These are phyloP conservation scores for Trichoderma asperelloides DNA, from an alignment of 495 filamentous ascomycete genomes.

Conservation along the genomic window DNA sequence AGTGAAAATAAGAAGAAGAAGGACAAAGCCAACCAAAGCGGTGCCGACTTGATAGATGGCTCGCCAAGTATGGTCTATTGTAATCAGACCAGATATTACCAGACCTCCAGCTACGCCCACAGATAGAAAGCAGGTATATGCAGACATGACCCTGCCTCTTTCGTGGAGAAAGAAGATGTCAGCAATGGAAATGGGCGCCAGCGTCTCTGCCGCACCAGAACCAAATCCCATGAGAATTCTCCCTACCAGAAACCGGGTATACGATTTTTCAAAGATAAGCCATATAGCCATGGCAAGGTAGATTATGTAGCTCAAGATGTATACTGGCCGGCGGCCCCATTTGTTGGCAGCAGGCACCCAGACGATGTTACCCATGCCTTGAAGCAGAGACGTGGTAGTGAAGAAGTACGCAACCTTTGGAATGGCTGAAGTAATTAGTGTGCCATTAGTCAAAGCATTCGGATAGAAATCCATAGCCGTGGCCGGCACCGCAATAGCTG, in stretches of 20 bases:
- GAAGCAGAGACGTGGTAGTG: slow-evolving; percentile 39
- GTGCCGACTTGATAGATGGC: slow-evolving; percentile 42
- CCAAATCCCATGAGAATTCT: slow-evolving; percentile 43
- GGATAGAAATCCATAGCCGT: slow-evolving; percentile 41
- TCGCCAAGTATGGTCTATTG: slow-evolving; percentile 39
- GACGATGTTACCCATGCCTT: slow-evolving; percentile 43
- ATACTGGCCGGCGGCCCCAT: slow-evolving; percentile 46
- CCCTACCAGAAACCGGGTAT: slow-evolving; percentile 33
- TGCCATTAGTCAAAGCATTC: slow-evolving; percentile 13
- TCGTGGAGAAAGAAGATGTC: slow-evolving; percentile 54
- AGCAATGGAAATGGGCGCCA: slow-evolving; percentile 43
- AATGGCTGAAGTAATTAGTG: slow-evolving; percentile 24
- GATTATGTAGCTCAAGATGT: slow-evolving; percentile 37
- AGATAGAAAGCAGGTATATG: slow-evolving; percentile 41
- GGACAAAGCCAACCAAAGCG: slow-evolving; percentile 34
- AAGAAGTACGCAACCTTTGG: slow-evolving; percentile 44
- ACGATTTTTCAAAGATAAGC: slow-evolving; percentile 35
- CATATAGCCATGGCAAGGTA: slow-evolving; percentile 37
- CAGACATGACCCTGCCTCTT: slow-evolving; percentile 39
- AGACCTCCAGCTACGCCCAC: slow-evolving; percentile 38
- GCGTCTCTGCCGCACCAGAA: slow-evolving; percentile 44
- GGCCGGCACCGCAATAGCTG: slow-evolving; percentile 41
- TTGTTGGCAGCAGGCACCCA: slow-evolving; percentile 49
- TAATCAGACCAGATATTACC: slow-evolving; percentile 43
- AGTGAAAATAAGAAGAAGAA: slow-evolving; percentile 39